Base-by-base conservation (phyloP, 306 rosid species). In the Purshia tridentata region DNA sequence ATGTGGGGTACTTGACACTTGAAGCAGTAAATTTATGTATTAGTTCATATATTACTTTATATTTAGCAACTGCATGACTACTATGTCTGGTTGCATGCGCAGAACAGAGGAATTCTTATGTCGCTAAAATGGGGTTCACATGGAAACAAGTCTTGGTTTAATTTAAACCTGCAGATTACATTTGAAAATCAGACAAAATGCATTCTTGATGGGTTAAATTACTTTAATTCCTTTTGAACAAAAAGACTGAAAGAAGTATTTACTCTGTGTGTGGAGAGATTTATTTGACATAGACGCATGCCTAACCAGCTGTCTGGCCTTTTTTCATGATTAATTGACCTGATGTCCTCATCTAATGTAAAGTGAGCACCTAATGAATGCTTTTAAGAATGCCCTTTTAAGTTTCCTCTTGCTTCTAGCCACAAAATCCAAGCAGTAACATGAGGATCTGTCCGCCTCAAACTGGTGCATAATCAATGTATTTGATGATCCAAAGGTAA, bases 401-500 rank as follows among this genome's bases (percentile, higher is more conserved):
- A 20, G 6, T 12, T 6, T 7, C 51, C 51, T 12, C 74, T 69
- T 53, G 64, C 15, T 65, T 46, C 9, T 18, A 20, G 15, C 35
- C 1, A 44, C 7, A 65, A 65, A 44, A 44, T 23, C 9, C 9
- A 72, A 1, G 39, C 69, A 35, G 1, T 4, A 16, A 9, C 53
- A 16, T 12, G 8, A 50, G 14, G 53, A 42, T 14, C 29, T 46
- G 46, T 55, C 59, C 19, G 74, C 53, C 20, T 72, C 1, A 8
- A 66, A 72, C 58, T 57, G 69, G 53, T 48, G 50, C 63, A 63
- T 20, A 53, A 72, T 65, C 51, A 50, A 49, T 12, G 44, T 42
- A 15, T 19, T 56, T 53, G 46, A n/a, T 14, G 22, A 29, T 29
- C 23, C 4, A 41, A 71, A 62, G 22, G 51, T 4, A 14, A 70